A percentile compares a stretch with the other conserved stretches of the same genome.
Conservation (phyloP, 257 asterid genomes). For the Solanum paucissectum region DNA sequence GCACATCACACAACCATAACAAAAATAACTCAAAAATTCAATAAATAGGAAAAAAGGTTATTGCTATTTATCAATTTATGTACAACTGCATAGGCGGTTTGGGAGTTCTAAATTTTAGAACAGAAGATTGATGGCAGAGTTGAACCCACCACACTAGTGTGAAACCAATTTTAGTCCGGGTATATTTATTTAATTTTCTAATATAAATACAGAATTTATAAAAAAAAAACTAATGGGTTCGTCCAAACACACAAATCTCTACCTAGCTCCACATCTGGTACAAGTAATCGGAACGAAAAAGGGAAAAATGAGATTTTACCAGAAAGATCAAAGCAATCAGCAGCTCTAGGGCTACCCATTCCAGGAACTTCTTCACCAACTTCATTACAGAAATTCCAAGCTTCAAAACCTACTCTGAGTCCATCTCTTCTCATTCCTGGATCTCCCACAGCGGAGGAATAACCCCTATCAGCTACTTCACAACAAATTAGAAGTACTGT, state of each 20-base stretch:
- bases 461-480: neutral
- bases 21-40: neutral
- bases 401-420: neutral
- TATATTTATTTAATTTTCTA: too few relatives aligned
- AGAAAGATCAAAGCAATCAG: slow-evolving; percentile 6
- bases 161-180: too few relatives aligned
- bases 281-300: neutral
- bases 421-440: slow-evolving; percentile 3
- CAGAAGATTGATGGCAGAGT: neutral
- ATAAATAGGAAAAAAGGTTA: neutral
- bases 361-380: neutral
- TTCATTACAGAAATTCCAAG: slow-evolving; percentile 10
- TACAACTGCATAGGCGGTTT: neutral
- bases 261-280: too few relatives aligned
- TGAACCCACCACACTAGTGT: neutral
- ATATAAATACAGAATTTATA: too few relatives aligned
- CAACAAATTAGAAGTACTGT: neutral
- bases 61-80: neutral
- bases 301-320: neutral
- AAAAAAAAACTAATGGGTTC: too few relatives aligned
- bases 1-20: neutral
- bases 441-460: neutral
- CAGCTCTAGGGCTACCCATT: slow-evolving; percentile 9
- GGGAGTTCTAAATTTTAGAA: too few relatives aligned
- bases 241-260: neutral